Evolutionary conservation across 1,139 yeast species (phyloP).

Genomic region (Zygoascus hellenicus): DNA sequence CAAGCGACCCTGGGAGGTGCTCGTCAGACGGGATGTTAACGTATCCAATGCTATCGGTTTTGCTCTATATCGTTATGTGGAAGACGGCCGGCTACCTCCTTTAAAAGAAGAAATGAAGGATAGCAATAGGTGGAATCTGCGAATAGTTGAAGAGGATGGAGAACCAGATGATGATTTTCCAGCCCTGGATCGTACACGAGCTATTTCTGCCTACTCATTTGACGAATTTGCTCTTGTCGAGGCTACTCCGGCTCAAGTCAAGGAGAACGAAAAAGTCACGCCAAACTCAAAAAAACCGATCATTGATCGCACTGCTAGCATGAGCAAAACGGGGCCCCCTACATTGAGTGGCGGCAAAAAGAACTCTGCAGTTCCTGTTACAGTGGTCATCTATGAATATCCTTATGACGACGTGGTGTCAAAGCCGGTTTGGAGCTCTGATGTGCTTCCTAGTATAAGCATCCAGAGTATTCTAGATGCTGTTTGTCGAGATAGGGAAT

Average conservation of each 20-base stretch:
- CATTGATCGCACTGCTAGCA: background rate
- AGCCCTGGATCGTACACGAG: conserved; percentile 39
- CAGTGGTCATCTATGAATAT: conserved; percentile 28
- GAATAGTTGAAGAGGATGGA: conserved; percentile 44
- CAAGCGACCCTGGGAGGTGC: conserved; percentile 32
- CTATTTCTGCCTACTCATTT: conserved; percentile 38
- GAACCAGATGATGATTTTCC: conserved; percentile 45
- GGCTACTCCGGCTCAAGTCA: conserved; percentile 34
- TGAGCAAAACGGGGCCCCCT: conserved; percentile 1
- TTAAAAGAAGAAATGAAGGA: conserved; percentile 32
- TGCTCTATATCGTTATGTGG: conserved; percentile 34
- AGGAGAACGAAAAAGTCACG: conserved; percentile 33
- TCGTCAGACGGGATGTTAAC: conserved; percentile 36
- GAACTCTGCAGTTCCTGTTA: conserved; percentile 9
- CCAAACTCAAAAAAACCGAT: conserved; percentile 25
- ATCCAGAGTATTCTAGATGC: conserved; percentile 28
- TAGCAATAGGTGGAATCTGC: conserved; percentile 39
- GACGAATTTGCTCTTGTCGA: conserved; percentile 43
- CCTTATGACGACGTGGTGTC: conserved; percentile 34
- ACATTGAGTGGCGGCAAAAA: background rate
- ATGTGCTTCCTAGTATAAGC: conserved; percentile 20
- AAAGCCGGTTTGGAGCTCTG: conserved; percentile 28
- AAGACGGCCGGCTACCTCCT: conserved; percentile 29
- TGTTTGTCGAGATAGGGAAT: conserved; percentile 32
- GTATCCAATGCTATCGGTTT: conserved; percentile 41